These are phyloP conservation scores for Xylaria sp. DNA, from an alignment of 2,329 filamentous ascomycete species.

Conservation along the genomic window DNA sequence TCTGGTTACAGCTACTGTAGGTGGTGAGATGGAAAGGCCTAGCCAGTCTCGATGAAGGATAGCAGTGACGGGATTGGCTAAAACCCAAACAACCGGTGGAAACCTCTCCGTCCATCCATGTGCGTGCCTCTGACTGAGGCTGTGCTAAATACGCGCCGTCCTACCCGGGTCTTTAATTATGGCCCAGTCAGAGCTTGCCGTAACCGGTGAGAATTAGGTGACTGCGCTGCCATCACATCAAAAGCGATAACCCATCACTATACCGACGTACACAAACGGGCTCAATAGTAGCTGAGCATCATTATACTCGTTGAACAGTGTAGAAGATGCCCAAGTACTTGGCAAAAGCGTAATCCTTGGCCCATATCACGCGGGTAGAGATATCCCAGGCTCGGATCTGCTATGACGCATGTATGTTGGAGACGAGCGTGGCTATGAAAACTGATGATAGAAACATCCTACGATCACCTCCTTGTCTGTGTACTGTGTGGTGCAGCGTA, in stretches of 20 bases:
- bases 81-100: background rate
- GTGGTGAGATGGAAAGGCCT: background rate
- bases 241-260: background rate
- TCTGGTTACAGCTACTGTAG: too few relatives aligned
- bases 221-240: background rate
- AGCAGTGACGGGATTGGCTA: slow-evolving; percentile 8
- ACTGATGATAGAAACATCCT: slow-evolving; percentile 17
- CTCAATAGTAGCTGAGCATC: too few relatives aligned
- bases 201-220: background rate
- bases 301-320: background rate
- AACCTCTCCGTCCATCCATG: background rate
- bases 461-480: background rate
- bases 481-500: too few relatives aligned
- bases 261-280: background rate
- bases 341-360: background rate
- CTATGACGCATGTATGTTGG: slow-evolving; percentile 18
- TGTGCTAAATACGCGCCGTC: slow-evolving; percentile 21
- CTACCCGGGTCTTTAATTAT: slow-evolving; percentile 4
- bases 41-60: background rate
- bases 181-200: background rate
- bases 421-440: slow-evolving; percentile 20
- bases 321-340: background rate
- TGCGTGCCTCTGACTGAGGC: slow-evolving; percentile 9
- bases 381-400: background rate
- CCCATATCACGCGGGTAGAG: background rate